Evolutionary conservation across 2,329 filamentous ascomycete genomes (phyloP).

Genomic region (Colletotrichum magnum): DNA sequence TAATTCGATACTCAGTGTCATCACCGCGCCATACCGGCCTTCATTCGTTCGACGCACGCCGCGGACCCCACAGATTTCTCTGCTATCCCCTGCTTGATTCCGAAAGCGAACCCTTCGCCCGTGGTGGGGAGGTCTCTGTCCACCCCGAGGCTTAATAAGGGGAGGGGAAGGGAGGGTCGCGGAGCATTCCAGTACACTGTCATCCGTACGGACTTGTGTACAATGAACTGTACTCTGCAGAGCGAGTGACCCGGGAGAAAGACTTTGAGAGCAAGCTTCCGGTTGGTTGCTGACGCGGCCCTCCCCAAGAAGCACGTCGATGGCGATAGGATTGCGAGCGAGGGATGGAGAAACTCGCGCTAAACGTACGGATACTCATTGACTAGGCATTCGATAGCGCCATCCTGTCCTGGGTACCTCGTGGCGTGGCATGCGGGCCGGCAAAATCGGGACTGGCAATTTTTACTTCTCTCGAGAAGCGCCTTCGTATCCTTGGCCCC

Average conservation of each 20-base stretch:
- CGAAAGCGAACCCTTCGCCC: conserved; percentile 34
- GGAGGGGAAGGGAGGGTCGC: background rate
- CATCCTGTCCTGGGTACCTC: conserved; percentile 37
- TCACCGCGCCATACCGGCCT: conserved; percentile 33
- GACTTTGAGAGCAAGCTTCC: conserved; percentile 1
- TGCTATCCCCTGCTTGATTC: conserved; percentile 23
- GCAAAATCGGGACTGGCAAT: conserved; percentile 31
- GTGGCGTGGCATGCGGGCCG: conserved; percentile 33
- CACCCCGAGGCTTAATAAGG: conserved; percentile 23
- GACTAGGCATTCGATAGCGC: conserved; percentile 28
- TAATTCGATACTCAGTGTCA: conserved; percentile 40
- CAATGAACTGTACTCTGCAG: background rate
- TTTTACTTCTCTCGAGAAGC: background rate
- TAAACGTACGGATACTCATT: conserved; percentile 12
- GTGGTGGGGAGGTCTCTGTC: conserved; percentile 12
- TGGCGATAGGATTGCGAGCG: conserved; percentile 17
- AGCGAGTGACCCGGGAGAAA: background rate
- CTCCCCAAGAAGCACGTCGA: conserved; percentile 12
- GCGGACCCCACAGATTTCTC: conserved; percentile 9
- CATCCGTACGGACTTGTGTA: background rate
- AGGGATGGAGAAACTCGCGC: conserved; percentile 22
- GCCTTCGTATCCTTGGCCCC: conserved; percentile 7
- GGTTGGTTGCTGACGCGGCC: conserved; percentile 37
- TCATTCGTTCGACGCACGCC: conserved; percentile 34
- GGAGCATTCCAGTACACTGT: background rate